Evolutionary conservation across 192 early-diverging fungal species (phyloP).

Genomic region (Backusella psychrophila): DNA sequence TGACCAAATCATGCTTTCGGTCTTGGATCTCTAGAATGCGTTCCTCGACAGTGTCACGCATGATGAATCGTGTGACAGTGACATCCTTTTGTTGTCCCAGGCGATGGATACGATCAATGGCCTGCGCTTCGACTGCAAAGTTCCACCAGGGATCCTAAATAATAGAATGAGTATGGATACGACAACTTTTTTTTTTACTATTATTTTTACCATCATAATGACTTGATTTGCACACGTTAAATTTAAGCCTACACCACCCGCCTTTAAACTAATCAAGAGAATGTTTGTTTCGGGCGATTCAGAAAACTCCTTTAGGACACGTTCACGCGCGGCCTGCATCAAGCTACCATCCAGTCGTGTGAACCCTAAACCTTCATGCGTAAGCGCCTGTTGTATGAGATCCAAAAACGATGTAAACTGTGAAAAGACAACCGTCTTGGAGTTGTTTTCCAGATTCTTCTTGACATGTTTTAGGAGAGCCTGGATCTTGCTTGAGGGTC

Average conservation of each 20-base stretch:
- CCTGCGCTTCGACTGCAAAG: slow-evolving; percentile 74
- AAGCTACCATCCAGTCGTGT: slow-evolving; percentile 82
- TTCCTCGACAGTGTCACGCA: slow-evolving; percentile 50
- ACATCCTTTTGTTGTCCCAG: slow-evolving; percentile 65
- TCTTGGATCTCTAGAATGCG: slow-evolving; percentile 52
- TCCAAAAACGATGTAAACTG: slow-evolving; percentile 90
- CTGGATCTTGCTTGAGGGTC: slow-evolving; percentile 45
- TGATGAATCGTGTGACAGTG: slow-evolving; percentile 29
- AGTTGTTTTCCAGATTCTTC: slow-evolving; percentile 12
- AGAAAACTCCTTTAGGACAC: slow-evolving; percentile 54
- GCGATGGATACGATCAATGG: slow-evolving; percentile 84
- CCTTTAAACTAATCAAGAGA: slow-evolving; percentile 66
- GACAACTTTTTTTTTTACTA: no score
- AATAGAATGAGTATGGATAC: not conserved
- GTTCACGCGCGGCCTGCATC: slow-evolving; percentile 52
- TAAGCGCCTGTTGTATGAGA: slow-evolving; percentile 59
- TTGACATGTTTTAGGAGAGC: slow-evolving; percentile 43
- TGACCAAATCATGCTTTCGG: slow-evolving; percentile 49
- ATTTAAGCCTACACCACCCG: slow-evolving; percentile 80
- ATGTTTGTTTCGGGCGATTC: slow-evolving; percentile 27
- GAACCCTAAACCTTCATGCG: slow-evolving; percentile 54
- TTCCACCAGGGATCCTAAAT: slow-evolving; percentile 76
- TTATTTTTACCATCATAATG: slow-evolving; percentile 56
- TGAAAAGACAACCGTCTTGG: slow-evolving; percentile 89
- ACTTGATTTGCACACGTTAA: slow-evolving; percentile 69